These are phyloP conservation scores for Ambrosia artemisiifolia DNA, from an alignment of 129 eudicot species.

Conservation along the genomic window DNA sequence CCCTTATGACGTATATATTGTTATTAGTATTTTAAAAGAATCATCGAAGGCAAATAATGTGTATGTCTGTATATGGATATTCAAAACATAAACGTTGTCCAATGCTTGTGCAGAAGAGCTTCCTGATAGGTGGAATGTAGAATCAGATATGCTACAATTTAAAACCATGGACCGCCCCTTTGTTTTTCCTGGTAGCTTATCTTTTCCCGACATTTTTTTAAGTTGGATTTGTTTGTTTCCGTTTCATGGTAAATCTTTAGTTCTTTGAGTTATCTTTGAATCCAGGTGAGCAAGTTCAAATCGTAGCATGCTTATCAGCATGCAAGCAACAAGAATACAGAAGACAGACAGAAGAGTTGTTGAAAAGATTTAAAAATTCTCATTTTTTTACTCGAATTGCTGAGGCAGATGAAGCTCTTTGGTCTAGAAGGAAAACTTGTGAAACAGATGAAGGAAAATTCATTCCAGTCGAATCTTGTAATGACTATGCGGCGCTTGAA, in stretches of 20 bases:
- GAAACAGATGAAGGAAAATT: slow-evolving; percentile 36
- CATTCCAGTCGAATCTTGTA: slow-evolving; percentile 33
- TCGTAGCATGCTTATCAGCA: slow-evolving; percentile 70
- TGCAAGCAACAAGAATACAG: slow-evolving; percentile 62
- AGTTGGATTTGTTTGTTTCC: background rate
- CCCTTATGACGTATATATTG: background rate
- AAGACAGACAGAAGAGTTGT: slow-evolving; percentile 52
- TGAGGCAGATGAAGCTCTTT: slow-evolving; percentile 66
- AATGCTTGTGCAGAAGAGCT: slow-evolving; percentile 57
- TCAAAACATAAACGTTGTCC: slow-evolving; percentile 4
- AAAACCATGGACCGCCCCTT: slow-evolving; percentile 73
- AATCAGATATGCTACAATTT: slow-evolving; percentile 52
- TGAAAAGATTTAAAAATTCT: slow-evolving; percentile 58
- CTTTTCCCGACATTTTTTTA: slow-evolving; percentile 5
- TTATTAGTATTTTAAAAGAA: background rate
- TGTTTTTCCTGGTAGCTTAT: slow-evolving; percentile 72
- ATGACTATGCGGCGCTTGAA: slow-evolving; percentile 44
- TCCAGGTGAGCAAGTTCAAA: slow-evolving; percentile 80
- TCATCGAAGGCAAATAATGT: background rate
- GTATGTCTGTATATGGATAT: slow-evolving; percentile 7
- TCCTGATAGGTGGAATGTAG: slow-evolving; percentile 64
- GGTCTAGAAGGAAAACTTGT: slow-evolving; percentile 65
- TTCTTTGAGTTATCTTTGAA: background rate
- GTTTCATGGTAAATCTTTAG: slow-evolving; percentile 9
- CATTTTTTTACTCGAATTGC: slow-evolving; percentile 85